Evolutionary conservation across 805 yeast genomes (phyloP), one percentile per base, ranked within the genome.

Genomic region (Groenewaldozyma salmanticensis): DNA sequence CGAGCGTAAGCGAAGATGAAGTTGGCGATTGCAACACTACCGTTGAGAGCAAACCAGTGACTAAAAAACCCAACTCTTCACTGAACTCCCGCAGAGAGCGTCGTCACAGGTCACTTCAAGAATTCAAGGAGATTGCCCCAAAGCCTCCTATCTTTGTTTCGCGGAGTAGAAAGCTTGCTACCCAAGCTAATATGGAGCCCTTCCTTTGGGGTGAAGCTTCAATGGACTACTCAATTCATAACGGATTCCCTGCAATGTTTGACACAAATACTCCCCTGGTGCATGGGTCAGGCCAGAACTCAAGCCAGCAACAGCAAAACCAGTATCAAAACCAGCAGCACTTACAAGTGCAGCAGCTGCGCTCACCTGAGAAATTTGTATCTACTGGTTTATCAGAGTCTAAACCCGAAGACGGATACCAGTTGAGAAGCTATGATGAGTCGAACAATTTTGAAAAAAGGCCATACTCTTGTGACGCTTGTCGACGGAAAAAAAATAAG

Each of bases 401-500:
- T 13, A 24, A 24, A 24, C 7, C 7, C 13, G 13, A 24, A 24
- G n/a, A n/a, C n/a, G n/a, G n/a, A n/a, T n/a, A n/a, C n/a, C n/a
- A n/a, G n/a, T n/a, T n/a, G n/a, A 24, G 13, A 13, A 24, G 29
- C 13, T 7, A 24, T 24, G 13, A 7, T 13, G 13, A 24, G 29
- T 7, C 29, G 7, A 24, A 24, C 13, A 13, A 24, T 7, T 24
- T 13, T 9, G 29, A 13, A 24, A 13, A 24, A 24, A 7, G 29
- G 29, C 29, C 29, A 9, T 45, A 69, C 13, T 88, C 94, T 1
- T 87, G 96, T 56, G 94, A 84, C 54, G 85, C 79, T 50, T 88
- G 96, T 59, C 68, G 94, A 33, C 66, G 88, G 44, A 68, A 88
- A 37, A 83, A 83, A 54, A 79, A 81, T 18, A 76, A 82, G 49